Percentiles rank a stretch among this genome's conserved stretches.
Evolutionary conservation across 495 filamentous ascomycete species (phyloP).

Genomic region (Endocarpon pusillum): DNA sequence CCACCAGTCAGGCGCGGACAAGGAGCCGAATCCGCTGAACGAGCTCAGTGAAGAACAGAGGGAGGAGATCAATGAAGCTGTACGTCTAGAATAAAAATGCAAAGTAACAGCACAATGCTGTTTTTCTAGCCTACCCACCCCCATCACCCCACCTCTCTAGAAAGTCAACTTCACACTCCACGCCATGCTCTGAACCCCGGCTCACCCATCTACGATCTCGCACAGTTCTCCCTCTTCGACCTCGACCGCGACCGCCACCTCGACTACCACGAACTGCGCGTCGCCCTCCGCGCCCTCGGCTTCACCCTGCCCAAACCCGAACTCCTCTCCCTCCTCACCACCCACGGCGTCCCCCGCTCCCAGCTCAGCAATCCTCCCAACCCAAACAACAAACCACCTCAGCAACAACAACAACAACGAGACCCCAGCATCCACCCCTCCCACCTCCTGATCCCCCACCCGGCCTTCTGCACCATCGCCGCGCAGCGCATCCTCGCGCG

Average conservation of each 20-base stretch:
- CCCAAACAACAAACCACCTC: conserved; percentile 8
- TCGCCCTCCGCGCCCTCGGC: conserved; percentile 88
- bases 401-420: conserved; percentile 13
- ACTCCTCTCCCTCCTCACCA: conserved; percentile 56
- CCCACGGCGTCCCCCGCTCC: conserved; percentile 46
- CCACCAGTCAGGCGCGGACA: conserved; percentile 14
- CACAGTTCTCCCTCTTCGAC: conserved; percentile 87
- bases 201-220: background rate
- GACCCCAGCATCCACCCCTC: conserved; percentile 17
- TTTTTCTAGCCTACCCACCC: no score
- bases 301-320: conserved; percentile 79
- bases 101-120: no score
- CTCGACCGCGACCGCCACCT: conserved; percentile 87
- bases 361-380: conserved; percentile 28
- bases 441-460: conserved; percentile 51
- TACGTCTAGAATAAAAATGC: no score
- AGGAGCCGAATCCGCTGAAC: conserved; percentile 30
- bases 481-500: conserved; percentile 61
- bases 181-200: background rate
- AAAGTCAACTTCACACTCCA: background rate
- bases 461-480: conserved; percentile 61
- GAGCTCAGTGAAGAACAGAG: conserved; percentile 67
- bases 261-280: conserved; percentile 96
- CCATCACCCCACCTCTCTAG: background rate
- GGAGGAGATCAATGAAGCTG: conserved; percentile 80